Conservation (phyloP, 2,329 filamentous ascomycete genomes). For the Talaromyces piceae region DNA sequence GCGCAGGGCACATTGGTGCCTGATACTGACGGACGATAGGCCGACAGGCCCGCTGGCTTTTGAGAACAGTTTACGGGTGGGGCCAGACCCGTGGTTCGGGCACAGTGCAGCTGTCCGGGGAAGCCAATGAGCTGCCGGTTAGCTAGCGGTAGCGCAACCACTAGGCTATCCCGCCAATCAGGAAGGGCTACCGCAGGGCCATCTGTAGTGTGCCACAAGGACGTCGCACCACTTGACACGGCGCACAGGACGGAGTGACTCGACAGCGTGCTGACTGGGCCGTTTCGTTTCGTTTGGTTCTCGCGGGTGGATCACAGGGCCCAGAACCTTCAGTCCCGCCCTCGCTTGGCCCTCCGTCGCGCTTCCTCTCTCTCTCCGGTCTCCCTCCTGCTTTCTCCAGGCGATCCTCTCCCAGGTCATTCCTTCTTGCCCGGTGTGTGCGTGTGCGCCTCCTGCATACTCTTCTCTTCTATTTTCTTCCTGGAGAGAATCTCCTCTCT, state of each 20-base stretch:
- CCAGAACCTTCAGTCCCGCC: background rate
- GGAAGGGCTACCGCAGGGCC: background rate
- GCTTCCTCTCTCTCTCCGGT: conserved; percentile 5
- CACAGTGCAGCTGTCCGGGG: background rate
- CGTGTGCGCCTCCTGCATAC: background rate
- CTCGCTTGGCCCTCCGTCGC: background rate
- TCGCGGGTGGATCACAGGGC: background rate
- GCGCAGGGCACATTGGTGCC: background rate
- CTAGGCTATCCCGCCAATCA: background rate
- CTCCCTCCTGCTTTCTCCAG: conserved; percentile 12
- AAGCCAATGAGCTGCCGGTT: background rate
- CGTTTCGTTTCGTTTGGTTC: background rate
- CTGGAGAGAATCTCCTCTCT: conserved; percentile 8
- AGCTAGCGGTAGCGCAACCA: background rate
- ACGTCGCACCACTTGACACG: background rate
- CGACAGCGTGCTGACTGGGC: background rate
- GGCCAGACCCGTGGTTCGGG: background rate
- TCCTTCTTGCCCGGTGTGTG: background rate
- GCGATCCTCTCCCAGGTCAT: conserved; percentile 7
- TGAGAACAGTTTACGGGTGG: background rate
- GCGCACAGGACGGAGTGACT: too few relatives aligned
- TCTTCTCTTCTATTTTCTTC: background rate
- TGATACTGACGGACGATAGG: background rate
- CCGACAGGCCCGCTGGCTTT: background rate
- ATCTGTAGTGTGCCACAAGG: background rate